These are phyloP conservation scores for Melampsora abietis-canadensis DNA, from an alignment of 1,284 basidiomycete genomes.

Conservation along the genomic window DNA sequence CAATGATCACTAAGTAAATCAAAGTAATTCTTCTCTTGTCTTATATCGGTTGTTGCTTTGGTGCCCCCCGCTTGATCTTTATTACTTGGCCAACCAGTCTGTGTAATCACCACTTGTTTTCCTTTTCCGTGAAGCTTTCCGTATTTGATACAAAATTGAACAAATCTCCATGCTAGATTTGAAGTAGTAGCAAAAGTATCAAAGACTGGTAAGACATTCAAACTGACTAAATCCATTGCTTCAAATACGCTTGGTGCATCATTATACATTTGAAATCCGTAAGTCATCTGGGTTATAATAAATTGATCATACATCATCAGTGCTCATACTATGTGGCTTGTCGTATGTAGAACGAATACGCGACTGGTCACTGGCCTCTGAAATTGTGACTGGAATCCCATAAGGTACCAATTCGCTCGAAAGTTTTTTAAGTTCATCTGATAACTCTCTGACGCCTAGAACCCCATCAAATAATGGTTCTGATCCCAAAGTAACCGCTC, in stretches of 20 bases:
- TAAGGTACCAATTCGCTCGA: constrained; percentile 52
- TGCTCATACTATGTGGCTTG: too few species aligned
- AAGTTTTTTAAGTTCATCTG: constrained; percentile 60
- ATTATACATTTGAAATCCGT: background rate
- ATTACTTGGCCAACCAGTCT: constrained; percentile 51
- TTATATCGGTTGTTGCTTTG: constrained; percentile 47
- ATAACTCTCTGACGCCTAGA: constrained; percentile 59
- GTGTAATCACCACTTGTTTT: constrained; percentile 33
- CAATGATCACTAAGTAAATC: constrained; percentile 66
- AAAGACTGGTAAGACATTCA: constrained; percentile 71
- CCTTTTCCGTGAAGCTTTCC: background rate
- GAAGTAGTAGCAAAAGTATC: constrained; percentile 61
- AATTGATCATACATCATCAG: background rate
- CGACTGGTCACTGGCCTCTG: background rate
- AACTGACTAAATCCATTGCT: constrained; percentile 66
- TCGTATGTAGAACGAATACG: background rate
- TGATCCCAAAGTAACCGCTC: constrained; percentile 67
- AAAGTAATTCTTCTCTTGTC: constrained; percentile 55
- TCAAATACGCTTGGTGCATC: constrained; percentile 58
- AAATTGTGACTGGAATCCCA: constrained; percentile 13
- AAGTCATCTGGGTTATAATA: constrained; percentile 49
- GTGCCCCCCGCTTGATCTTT: constrained; percentile 45
- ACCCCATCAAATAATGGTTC: constrained; percentile 68
- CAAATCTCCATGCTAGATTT: constrained; percentile 64
- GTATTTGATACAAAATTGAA: constrained; percentile 59